Base-by-base conservation (phyloP, 768 basidiomycete genomes). In the Mycena kentingensis region DNA sequence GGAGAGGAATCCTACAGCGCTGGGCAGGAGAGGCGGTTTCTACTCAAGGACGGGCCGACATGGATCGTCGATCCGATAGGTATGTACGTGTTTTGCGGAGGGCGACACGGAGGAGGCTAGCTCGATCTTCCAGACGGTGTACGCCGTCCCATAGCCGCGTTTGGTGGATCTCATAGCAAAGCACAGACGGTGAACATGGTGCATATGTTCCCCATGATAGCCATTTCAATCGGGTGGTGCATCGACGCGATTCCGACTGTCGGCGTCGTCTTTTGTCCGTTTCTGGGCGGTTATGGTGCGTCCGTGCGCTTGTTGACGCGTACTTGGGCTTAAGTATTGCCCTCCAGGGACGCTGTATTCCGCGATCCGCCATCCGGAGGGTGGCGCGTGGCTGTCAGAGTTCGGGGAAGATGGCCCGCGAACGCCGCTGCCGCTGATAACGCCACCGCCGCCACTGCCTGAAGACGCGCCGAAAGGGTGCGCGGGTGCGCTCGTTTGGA, bases 31-130 rank as follows among this genome's bases (percentile, higher is more conserved):
- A 63, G 60, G 44, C 52, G 54, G 5, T 65, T 63, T 37, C 52
- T 65, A 8, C 50, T 65, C 11, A 58, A 47, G 32, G 58, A 63
- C 34, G 62, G 57, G 0, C 64, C 64, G 6, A 65, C 64, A 2
- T 65, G 63, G 64, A 63, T 63, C 29, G 53, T 65, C 12, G 64
- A 65, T 43, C 64, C 64, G 21, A 55, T 65, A 39, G 64, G 61
- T 54, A 54, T 49, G 32, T 47, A 42, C 10, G 48, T 52, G 7
- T n/a, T n/a, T n/a, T n/a, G n/a, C n/a, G n/a, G n/a, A n/a, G n/a
- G n/a, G n/a, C n/a, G n/a, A n/a, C n/a, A n/a, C n/a, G n/a, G n/a
- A n/a, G n/a, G n/a, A n/a, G n/a, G n/a, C n/a, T n/a, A n/a, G n/a
- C n/a, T n/a, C n/a, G n/a, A n/a, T n/a, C n/a, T n/a, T n/a, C n/a